These are phyloP conservation scores for Monosporozyma servazzii DNA, from an alignment of 805 yeast genomes.

Conservation along the genomic window DNA sequence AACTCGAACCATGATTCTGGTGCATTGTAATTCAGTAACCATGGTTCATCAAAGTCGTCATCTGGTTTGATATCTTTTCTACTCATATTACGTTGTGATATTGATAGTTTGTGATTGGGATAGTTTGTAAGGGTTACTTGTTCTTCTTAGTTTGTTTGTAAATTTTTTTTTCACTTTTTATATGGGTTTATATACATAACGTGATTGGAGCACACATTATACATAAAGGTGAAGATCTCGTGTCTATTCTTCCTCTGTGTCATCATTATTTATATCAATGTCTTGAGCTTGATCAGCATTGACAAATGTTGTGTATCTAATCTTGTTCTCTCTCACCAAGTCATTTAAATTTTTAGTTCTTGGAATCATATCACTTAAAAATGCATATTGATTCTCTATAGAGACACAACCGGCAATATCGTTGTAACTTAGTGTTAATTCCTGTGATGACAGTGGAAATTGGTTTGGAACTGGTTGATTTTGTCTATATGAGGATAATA, in stretches of 20 bases:
- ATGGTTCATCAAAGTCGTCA: slow-evolving; percentile 1
- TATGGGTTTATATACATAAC: no score
- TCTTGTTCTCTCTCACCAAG: slow-evolving; percentile 21
- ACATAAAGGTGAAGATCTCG: no score
- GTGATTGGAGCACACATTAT: no score
- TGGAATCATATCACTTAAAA: slow-evolving; percentile 22
- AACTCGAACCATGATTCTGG: not conserved
- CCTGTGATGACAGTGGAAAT: not conserved
- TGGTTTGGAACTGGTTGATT: not conserved
- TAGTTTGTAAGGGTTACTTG: not conserved
- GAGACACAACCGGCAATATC: slow-evolving; percentile 17
- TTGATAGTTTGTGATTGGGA: not conserved
- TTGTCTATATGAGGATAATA: slow-evolving; percentile 10
- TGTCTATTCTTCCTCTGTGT: slow-evolving; percentile 1
- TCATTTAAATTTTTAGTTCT: slow-evolving; percentile 17
- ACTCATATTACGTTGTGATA: not conserved
- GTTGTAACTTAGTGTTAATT: slow-evolving; percentile 12
- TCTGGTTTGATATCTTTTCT: not conserved
- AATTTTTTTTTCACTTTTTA: no score
- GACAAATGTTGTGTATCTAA: slow-evolving; percentile 16
- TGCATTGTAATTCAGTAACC: not conserved
- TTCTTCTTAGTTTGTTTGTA: no score
- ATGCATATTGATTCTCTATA: slow-evolving; percentile 15
- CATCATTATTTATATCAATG: slow-evolving; percentile 2
- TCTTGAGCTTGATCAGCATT: not conserved